These are phyloP conservation scores for Phytophthora sansomeana DNA, from an alignment of 352 stramenopile species.

Conservation along the genomic window DNA sequence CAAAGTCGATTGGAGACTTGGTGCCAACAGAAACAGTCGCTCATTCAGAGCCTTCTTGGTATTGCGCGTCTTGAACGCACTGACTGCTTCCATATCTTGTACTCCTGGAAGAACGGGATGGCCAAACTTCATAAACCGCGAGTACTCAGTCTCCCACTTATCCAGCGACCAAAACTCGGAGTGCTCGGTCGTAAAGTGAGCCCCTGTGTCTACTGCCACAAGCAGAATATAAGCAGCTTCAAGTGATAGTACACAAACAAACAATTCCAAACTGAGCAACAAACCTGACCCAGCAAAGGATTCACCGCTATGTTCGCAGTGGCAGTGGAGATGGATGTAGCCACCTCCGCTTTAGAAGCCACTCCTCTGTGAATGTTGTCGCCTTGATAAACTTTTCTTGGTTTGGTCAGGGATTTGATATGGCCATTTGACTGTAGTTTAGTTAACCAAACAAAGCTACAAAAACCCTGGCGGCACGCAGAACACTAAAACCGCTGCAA, in stretches of 20 bases:
- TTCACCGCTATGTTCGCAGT: constrained; percentile 73
- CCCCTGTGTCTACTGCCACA: constrained; percentile 63
- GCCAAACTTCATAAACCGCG: constrained; percentile 92
- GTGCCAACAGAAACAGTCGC: constrained; percentile 90
- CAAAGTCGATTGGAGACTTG: constrained; percentile 84
- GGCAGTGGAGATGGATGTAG: constrained; percentile 69
- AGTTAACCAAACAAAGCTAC: no score
- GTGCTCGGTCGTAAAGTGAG: constrained; percentile 88
- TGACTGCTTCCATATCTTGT: constrained; percentile 93
- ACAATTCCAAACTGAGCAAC: constrained; percentile 64
- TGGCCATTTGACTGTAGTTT: no score
- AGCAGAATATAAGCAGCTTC: background rate
- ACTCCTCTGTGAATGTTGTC: no score
- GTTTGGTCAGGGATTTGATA: no score
- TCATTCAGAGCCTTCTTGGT: constrained; percentile 86
- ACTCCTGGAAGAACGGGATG: constrained; percentile 93
- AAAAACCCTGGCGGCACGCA: no score
- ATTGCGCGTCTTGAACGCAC: constrained; percentile 92
- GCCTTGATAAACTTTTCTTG: no score
- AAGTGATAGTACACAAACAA: constrained; percentile 1
- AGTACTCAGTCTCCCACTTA: constrained; percentile 94
- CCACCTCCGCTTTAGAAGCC: constrained; percentile 48
- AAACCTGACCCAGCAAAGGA: constrained; percentile 20
- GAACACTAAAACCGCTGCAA: no score
- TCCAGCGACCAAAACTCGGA: constrained; percentile 93